Percentiles rank a stretch among this genome's conserved stretches.
Evolutionary conservation across 78 protist genomes (phyloP).

Genomic region (Dictyostelium firmibasis): DNA sequence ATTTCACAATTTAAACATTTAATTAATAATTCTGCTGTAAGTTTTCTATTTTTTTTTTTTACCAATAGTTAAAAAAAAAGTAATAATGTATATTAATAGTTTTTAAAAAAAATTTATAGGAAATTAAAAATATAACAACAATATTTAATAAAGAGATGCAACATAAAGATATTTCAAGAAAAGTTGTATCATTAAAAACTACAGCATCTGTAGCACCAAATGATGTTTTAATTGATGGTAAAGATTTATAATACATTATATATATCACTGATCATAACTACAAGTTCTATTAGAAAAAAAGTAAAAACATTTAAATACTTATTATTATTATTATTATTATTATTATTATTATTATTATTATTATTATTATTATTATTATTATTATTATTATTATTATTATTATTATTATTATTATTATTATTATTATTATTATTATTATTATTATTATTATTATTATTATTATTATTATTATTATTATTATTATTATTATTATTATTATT

Average conservation of each 20-base stretch:
- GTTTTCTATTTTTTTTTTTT: not conserved
- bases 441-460: too few species aligned
- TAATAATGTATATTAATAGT: not conserved
- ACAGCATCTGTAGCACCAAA: conserved; percentile 74
- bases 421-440: too few species aligned
- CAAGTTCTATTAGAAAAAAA: too few species aligned
- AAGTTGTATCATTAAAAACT: conserved; percentile 69
- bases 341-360: too few species aligned
- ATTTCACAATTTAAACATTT: conserved; percentile 46
- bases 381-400: too few species aligned
- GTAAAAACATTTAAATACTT: too few species aligned
- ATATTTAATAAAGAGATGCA: conserved; percentile 54
- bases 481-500: too few species aligned
- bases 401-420: too few species aligned
- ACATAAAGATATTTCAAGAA: conserved; percentile 74
- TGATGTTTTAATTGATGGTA: conserved; percentile 51
- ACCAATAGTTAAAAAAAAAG: not conserved
- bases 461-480: too few species aligned
- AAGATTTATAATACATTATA: not conserved
- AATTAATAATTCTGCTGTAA: conserved; percentile 65
- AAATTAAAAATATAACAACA: conserved; percentile 57
- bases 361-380: too few species aligned
- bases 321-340: too few species aligned
- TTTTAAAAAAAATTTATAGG: conserved; percentile 4
- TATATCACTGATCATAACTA: too few species aligned